These are phyloP conservation scores for Calonectria hongkongensis DNA, from an alignment of 2,329 filamentous ascomycete species.

Conservation along the genomic window DNA sequence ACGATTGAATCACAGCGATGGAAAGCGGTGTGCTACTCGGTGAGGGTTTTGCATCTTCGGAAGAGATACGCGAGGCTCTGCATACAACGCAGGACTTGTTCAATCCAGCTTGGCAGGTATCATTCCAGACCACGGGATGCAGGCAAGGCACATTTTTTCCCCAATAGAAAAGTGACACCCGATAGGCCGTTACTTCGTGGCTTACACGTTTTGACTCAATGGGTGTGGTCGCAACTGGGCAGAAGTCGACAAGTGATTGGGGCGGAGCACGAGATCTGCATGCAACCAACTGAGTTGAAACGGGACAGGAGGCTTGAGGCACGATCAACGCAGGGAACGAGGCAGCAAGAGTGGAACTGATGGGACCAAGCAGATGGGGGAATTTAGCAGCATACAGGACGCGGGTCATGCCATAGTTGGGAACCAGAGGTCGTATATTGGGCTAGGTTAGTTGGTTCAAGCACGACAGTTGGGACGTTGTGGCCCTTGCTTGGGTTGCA, in stretches of 20 bases:
- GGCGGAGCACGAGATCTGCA: constrained; percentile 49
- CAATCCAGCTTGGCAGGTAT: constrained; percentile 21
- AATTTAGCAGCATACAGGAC: constrained; percentile 18
- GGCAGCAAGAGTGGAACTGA: constrained; percentile 46
- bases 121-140: constrained; percentile 31
- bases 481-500: constrained; percentile 38
- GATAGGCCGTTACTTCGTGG: constrained; percentile 25
- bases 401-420: constrained; percentile 28
- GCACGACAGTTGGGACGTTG: constrained; percentile 14
- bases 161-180: background rate
- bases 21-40: constrained; percentile 35
- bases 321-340: constrained; percentile 54
- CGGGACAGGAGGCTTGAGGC: constrained; percentile 43
- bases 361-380: constrained; percentile 31
- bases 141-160: constrained; percentile 19
- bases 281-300: constrained; percentile 48
- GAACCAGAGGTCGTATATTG: constrained; percentile 15
- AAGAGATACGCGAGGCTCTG: constrained; percentile 32
- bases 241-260: constrained; percentile 44
- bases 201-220: constrained; percentile 33
- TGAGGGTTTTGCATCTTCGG: constrained; percentile 18
- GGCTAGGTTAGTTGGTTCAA: constrained; percentile 12
- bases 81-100: constrained; percentile 26
- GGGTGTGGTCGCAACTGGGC: constrained; percentile 28
- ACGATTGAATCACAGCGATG: constrained; percentile 19